Percentiles rank a stretch among this genome's conserved stretches.
phyloP scores from a whole-genome alignment of 495 filamentous ascomycete genomes.

The Evansstolkia leycettana region DNA sequence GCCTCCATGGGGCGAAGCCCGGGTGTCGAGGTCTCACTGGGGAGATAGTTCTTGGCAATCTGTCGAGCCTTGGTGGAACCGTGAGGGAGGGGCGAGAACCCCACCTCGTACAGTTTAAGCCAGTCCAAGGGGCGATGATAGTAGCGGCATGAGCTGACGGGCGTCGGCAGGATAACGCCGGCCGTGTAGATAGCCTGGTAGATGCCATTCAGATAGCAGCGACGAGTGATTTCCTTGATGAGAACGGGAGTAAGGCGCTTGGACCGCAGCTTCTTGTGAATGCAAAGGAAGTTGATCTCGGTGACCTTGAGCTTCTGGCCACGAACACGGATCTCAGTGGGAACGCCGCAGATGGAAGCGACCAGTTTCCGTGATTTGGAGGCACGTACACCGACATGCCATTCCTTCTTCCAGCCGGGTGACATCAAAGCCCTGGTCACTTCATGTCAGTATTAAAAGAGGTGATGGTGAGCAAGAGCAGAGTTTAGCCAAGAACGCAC shows the following conservation, averaged over 20 bases:
- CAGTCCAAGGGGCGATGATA: conserved; percentile 89
- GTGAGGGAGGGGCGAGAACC: conserved; percentile 72
- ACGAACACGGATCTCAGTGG: conserved; percentile 69
- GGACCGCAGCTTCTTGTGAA: conserved; percentile 92
- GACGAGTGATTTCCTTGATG: conserved; percentile 92
- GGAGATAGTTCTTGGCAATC: conserved; percentile 66
- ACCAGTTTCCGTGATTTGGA: conserved; percentile 68
- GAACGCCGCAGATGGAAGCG: conserved; percentile 89
- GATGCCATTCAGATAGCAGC: conserved; percentile 69
- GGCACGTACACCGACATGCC: conserved; percentile 88
- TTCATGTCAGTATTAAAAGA: conserved; percentile 12
- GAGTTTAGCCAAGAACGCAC: conserved; percentile 33
- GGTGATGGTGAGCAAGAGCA: neutral
- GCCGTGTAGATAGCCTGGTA: conserved; percentile 95
- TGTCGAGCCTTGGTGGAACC: conserved; percentile 74
- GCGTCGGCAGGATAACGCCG: conserved; percentile 78
- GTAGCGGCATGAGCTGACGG: conserved; percentile 85
- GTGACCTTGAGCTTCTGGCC: conserved; percentile 60
- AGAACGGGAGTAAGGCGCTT: conserved; percentile 86
- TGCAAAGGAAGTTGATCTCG: conserved; percentile 95
- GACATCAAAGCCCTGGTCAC: conserved; percentile 75
- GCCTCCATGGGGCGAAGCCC: conserved; percentile 69
- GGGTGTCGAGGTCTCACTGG: conserved; percentile 51
- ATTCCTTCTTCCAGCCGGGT: conserved; percentile 89
- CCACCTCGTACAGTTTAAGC: conserved; percentile 87